These are phyloP conservation scores for Lipomyces mesembrius DNA, from an alignment of 805 yeast species.

Conservation along the genomic window DNA sequence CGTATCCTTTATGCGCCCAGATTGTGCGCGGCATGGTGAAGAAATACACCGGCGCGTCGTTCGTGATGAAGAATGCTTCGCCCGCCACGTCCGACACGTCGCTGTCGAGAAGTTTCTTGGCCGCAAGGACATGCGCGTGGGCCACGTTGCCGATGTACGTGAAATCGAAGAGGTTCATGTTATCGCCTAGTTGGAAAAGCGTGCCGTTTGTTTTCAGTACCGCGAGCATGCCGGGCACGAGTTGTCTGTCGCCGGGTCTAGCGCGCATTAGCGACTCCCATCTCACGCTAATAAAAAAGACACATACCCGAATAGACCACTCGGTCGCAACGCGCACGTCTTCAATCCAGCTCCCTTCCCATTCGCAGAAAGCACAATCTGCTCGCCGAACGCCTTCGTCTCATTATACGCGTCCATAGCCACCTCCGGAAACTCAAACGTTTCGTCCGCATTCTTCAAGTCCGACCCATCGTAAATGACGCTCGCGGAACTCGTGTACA, in stretches of 20 bases:
- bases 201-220: conserved; percentile 86
- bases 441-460: conserved; percentile 87
- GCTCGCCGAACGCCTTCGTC: conserved; percentile 79
- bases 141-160: conserved; percentile 99
- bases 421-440: conserved; percentile 86
- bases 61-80: conserved; percentile 86
- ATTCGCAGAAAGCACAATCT: conserved; percentile 75
- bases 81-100: conserved; percentile 66
- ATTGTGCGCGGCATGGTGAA: conserved; percentile 97
- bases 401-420: conserved; percentile 98
- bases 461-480: conserved; percentile 96
- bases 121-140: conserved; percentile 92
- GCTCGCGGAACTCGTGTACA: conserved; percentile 97
- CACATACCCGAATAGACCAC: conserved; percentile 84
- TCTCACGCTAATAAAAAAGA: too few relatives aligned
- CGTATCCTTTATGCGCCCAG: conserved; percentile 94
- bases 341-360: conserved; percentile 54
- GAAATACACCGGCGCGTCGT: conserved; percentile 92
- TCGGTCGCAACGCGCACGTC: conserved; percentile 91
- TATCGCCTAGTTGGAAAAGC: conserved; percentile 92
- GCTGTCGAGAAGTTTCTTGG: conserved; percentile 62
- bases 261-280: not conserved
- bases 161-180: conserved; percentile 92
- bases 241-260: conserved; percentile 90
- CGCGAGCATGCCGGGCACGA: conserved; percentile 87